Evolutionary conservation across 257 asterid species (phyloP).

Genomic region (Fraxinus americana): DNA sequence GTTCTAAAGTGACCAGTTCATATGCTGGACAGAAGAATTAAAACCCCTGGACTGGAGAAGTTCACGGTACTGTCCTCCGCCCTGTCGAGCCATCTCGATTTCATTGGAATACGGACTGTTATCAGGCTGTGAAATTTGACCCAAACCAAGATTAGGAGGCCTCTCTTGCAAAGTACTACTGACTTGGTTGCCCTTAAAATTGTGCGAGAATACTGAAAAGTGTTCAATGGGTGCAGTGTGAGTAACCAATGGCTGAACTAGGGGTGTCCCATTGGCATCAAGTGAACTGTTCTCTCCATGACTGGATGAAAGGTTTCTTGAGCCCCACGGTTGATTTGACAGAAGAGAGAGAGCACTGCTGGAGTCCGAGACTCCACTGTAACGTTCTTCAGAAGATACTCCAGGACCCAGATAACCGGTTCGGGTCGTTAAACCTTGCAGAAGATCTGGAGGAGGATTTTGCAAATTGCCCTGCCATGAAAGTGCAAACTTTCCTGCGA

Average conservation of each 20-base stretch:
- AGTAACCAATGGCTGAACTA: slow-evolving; percentile 50
- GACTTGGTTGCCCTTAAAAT: slow-evolving; percentile 47
- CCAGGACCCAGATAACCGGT: slow-evolving; percentile 39
- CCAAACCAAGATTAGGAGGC: slow-evolving; percentile 55
- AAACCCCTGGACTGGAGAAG: slow-evolving; percentile 58
- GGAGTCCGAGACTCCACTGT: slow-evolving; percentile 55
- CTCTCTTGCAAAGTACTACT: slow-evolving; percentile 43
- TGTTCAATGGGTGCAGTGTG: slow-evolving; percentile 43
- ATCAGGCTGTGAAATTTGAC: slow-evolving; percentile 50
- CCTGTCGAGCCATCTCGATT: slow-evolving; percentile 62
- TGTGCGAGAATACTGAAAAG: slow-evolving; percentile 48
- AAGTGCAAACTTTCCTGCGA: slow-evolving; percentile 43
- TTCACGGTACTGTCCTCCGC: slow-evolving; percentile 47
- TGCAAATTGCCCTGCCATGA: slow-evolving; percentile 64
- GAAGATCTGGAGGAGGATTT: slow-evolving; percentile 44
- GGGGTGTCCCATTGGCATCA: slow-evolving; percentile 33
- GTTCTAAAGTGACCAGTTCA: slow-evolving; percentile 68
- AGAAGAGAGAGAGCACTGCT: slow-evolving; percentile 98
- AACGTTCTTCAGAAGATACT: slow-evolving; percentile 54
- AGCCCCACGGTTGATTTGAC: slow-evolving; percentile 87
- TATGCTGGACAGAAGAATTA: slow-evolving; percentile 61
- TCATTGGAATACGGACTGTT: slow-evolving; percentile 45
- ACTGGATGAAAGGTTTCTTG: slow-evolving; percentile 54
- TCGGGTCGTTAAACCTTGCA: slow-evolving; percentile 44
- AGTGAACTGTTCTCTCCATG: slow-evolving; percentile 45